Evolutionary conservation across 768 basidiomycete species (phyloP), one percentile per base, ranked within the genome.

Genomic region (Suillus alpinus): DNA sequence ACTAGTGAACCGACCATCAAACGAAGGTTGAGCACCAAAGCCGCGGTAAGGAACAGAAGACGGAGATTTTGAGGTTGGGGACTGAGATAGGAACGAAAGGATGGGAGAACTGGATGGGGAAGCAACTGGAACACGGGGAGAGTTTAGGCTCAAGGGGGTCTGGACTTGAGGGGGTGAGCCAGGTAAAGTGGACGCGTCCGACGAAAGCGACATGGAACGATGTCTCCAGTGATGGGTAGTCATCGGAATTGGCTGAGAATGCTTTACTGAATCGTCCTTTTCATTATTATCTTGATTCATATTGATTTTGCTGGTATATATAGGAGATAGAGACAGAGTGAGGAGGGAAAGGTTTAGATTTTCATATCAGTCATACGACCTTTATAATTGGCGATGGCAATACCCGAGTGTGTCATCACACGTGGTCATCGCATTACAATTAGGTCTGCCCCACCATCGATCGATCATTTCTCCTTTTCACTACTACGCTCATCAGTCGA

Each of bases 31-130:
- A 9, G 82, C 76, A 1, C 83, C 78, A 64, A 77, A 76, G 3
- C 72, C 71, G 4, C 83, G 83, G 77, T 87, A 87, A 23, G 88
- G 87, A 68, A 87, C 86, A 8, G 85, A 83, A 4, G 78, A 71
- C 14, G 77, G 73, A 0, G 78, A 66, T 66, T 84, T 86, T 14
- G 85, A 50, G 4, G 41, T 76, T 10, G 88, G 85, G 2, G 86
- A 83, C 64, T 87, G 85, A 55, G 71, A 72, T 44, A 91, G 71
- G 73, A 89, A 87, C 70, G 88, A 86, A 55, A 92, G 73, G 58
- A 91, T 87, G 50, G 91, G 91, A 4, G 90, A 90, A 5, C 79
- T 80, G 7, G 83, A 81, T 6, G 88, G 83, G 4, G 86, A 85
- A 6, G 80, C 75, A 10, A 80, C 68, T 7, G 79, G 75, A 51